Conservation (phyloP, 2,329 filamentous ascomycete species). For the Microascus cirrosus region DNA sequence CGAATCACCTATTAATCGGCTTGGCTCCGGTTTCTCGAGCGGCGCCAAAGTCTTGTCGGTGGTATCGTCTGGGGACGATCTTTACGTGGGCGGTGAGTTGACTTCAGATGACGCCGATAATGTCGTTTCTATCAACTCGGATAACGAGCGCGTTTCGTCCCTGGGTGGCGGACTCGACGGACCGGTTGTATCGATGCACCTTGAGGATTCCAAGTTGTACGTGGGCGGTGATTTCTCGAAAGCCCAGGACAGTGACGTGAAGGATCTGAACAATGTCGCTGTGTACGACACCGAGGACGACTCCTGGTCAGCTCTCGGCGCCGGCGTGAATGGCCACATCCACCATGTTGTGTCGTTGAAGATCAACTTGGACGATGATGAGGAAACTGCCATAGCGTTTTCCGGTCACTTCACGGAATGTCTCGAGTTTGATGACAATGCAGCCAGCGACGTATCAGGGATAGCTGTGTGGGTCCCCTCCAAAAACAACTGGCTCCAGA, state of each 20-base stretch:
- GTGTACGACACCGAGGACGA: slow-evolving; percentile 59
- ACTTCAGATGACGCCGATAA: slow-evolving; percentile 57
- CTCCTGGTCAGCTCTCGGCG: slow-evolving; percentile 69
- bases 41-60: slow-evolving; percentile 62
- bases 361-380: slow-evolving; percentile 62
- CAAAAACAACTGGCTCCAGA: slow-evolving; percentile 75
- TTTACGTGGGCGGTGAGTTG: slow-evolving; percentile 80
- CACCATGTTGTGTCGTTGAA: slow-evolving; percentile 62
- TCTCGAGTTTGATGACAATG: slow-evolving; percentile 52
- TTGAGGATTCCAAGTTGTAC: slow-evolving; percentile 58
- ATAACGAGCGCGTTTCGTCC: slow-evolving; percentile 49
- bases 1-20: slow-evolving; percentile 63
- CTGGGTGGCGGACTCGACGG: slow-evolving; percentile 68
- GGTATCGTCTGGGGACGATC: slow-evolving; percentile 48
- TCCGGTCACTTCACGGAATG: slow-evolving; percentile 71
- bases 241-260: slow-evolving; percentile 47
- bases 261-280: slow-evolving; percentile 66
- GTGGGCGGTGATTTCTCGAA: slow-evolving; percentile 79
- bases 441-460: slow-evolving; percentile 52
- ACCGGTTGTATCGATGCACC: slow-evolving; percentile 60
- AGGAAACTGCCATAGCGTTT: slow-evolving; percentile 65
- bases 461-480: slow-evolving; percentile 92
- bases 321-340: slow-evolving; percentile 75
- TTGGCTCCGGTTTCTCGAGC: slow-evolving; percentile 57
- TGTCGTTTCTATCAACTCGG: slow-evolving; percentile 61